Conservation (phyloP, 164 flowering plant genomes). For the Magnolia sinica region DNA sequence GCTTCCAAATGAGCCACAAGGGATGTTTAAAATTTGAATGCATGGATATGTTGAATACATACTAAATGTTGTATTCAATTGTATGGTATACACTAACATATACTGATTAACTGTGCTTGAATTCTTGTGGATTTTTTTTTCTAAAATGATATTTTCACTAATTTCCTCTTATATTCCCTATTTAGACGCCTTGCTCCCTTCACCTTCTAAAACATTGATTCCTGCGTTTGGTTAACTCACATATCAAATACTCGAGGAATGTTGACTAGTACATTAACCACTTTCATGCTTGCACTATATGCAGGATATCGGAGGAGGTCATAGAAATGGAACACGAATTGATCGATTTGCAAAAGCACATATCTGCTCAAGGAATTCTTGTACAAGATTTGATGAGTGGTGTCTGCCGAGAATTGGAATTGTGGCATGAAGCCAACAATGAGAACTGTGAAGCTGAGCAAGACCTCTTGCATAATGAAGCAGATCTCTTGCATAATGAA, state of each 20-base stretch:
- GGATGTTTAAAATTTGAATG: too few species aligned
- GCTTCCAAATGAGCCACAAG: too few species aligned
- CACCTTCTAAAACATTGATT: too few species aligned
- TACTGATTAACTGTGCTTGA: too few species aligned
- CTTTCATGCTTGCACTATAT: background rate
- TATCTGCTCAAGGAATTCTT: constrained; percentile 79
- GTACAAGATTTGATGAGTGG: constrained; percentile 91
- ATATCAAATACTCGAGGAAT: background rate
- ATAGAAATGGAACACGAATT: constrained; percentile 87
- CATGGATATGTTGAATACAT: too few species aligned
- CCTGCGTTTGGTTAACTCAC: background rate
- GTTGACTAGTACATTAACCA: background rate
- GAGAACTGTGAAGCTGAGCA: constrained; percentile 29
- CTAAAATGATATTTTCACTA: too few species aligned
- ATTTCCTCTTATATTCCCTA: too few species aligned
- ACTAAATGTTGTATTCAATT: too few species aligned
- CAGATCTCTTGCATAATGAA: constrained; percentile 34
- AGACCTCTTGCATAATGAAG: constrained; percentile 31
- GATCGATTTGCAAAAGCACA: constrained; percentile 76
- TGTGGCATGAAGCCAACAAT: constrained; percentile 43
- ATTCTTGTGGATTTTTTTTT: too few species aligned
- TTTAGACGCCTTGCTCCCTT: too few species aligned
- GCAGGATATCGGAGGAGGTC: constrained; percentile 93
- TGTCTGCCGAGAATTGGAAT: constrained; percentile 67
- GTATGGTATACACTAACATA: too few species aligned